These are phyloP conservation scores for Xylariales sp. DNA, from an alignment of 2,329 filamentous ascomycete species.

Conservation along the genomic window DNA sequence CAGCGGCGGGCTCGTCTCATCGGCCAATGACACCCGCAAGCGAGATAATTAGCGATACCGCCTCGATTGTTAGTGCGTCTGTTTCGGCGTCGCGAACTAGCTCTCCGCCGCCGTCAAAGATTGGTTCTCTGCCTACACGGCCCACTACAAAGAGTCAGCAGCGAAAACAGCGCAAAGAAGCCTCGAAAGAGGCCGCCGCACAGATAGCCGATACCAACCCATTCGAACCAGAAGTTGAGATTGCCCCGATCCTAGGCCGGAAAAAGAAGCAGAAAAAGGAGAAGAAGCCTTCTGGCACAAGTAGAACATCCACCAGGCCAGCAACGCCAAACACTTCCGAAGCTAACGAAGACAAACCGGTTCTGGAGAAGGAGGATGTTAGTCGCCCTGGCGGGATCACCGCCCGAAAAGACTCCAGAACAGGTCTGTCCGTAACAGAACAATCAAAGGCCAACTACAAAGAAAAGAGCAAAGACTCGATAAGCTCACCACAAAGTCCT, in stretches of 20 bases:
- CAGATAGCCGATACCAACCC: conserved; percentile 63
- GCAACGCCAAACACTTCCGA: conserved; percentile 49
- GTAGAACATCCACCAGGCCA: conserved; percentile 45
- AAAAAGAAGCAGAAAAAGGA: conserved; percentile 91
- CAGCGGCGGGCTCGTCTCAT: conserved; percentile 53
- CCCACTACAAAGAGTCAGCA: conserved; percentile 81
- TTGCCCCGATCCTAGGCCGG: conserved; percentile 79
- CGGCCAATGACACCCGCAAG: conserved; percentile 79
- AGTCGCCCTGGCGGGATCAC: conserved; percentile 43
- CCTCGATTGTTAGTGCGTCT: conserved; percentile 78
- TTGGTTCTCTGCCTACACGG: conserved; percentile 76
- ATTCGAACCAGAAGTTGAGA: conserved; percentile 65
- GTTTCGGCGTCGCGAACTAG: conserved; percentile 75
- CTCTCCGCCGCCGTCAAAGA: conserved; percentile 74
- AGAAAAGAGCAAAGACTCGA: conserved; percentile 42
- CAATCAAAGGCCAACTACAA: conserved; percentile 42
- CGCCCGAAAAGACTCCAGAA: conserved; percentile 39
- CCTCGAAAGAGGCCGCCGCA: conserved; percentile 71
- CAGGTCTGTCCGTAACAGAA: conserved; percentile 32
- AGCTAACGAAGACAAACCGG: conserved; percentile 47
- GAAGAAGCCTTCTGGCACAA: conserved; percentile 56
- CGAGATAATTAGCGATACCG: conserved; percentile 80
- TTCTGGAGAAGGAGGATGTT: conserved; percentile 42
- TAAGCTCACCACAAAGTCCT: conserved; percentile 47
- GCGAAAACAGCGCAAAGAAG: conserved; percentile 79